These are phyloP conservation scores for Atalantia buxifolia DNA, from an alignment of 345 rosid species.

Conservation along the genomic window DNA sequence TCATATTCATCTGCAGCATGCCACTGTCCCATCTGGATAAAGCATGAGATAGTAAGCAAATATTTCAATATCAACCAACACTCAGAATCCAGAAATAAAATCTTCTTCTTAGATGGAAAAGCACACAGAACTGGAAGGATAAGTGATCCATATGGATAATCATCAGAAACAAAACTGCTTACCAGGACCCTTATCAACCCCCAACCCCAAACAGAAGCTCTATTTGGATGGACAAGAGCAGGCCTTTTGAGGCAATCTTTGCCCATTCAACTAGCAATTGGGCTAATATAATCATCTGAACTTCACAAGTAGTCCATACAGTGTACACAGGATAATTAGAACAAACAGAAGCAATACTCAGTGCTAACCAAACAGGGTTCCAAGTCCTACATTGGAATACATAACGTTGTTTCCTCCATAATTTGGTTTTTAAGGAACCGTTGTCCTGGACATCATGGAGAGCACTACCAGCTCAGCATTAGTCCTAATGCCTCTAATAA, in stretches of 20 bases:
- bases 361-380: not conserved
- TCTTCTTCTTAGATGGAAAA: not conserved
- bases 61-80: not conserved
- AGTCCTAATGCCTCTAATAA: not conserved
- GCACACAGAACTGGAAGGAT: not conserved
- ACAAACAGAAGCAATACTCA: not conserved
- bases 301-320: not conserved
- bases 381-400: not conserved
- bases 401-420: not conserved
- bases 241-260: not conserved
- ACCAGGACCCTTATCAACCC: not conserved
- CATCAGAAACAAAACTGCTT: not conserved
- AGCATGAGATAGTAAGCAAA: constrained; percentile 11
- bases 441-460: not conserved
- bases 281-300: not conserved
- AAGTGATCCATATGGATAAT: not conserved
- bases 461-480: not conserved
- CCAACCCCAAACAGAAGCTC: not conserved
- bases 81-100: not conserved
- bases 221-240: not conserved
- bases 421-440: not conserved
- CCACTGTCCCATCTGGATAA: constrained; percentile 88
- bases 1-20: constrained; percentile 87
- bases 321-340: not conserved
- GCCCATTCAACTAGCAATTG: not conserved